Evolutionary conservation across 352 stramenopile species (phyloP), one percentile per base, ranked within the genome.

Genomic region (Phytophthora kernoviae): DNA sequence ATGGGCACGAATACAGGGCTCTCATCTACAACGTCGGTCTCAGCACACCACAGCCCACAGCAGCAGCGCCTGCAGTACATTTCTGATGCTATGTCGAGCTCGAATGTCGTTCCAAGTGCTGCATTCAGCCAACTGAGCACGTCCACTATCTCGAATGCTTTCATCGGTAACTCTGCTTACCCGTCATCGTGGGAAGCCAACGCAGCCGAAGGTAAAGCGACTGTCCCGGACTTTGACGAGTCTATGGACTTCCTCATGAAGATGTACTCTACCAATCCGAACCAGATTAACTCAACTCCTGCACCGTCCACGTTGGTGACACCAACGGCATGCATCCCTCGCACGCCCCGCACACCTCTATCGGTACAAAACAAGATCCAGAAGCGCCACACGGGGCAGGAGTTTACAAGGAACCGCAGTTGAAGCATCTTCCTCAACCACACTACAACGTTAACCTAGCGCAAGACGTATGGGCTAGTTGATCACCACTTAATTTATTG

Each of bases 241-340:
- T 90, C 79, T 37, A 91, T 93, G 81, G 84, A 91, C 63, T 93
- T 90, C 66, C 68, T 93, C 59, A 91, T 93, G 81, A 58, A 83
- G 62, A 70, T 88, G 33, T 91, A 89, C 61, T 74, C 75, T 26
- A 56, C 65, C 34, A 71, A 87, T 52, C 81, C 81, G 9, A 74
- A 56, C 43, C 65, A 83, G 54, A 73, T 86, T 20, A 55, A 58
- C 48, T 52, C 44, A 45, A 18, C 36, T 20, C 5, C 20, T 8
- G 42, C 54, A 42, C 45, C 56, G 9, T 44, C 44, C 5, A 45
- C 42, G 3, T n/a, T 57, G 22, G 65, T 74, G n/a, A 74, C 65
- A 5, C 65, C 61, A 7, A 70, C 65, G 4, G 65, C 65, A 7
- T 64, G 60, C 24, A 70, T 61, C 37, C 33, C 60, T 24, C 65